A percentile compares a stretch with the other conserved stretches of the same genome.
These are phyloP conservation scores for Fusarium chaquense DNA, from an alignment of 2,329 filamentous ascomycete species.

Conservation along the genomic window DNA sequence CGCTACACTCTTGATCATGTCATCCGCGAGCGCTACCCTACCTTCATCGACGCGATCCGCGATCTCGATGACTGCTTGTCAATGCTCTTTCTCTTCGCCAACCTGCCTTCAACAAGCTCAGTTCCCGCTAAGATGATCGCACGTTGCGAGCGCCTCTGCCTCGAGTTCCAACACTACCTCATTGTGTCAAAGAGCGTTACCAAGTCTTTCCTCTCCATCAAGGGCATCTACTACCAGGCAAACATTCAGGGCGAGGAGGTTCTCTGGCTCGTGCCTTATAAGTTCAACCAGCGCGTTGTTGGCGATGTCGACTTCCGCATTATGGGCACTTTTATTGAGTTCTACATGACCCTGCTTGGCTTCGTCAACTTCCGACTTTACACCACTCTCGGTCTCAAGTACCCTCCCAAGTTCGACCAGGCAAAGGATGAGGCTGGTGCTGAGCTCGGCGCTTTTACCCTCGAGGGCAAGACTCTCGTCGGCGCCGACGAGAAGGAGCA, in stretches of 20 bases:
- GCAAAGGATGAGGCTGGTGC: constrained; percentile 89
- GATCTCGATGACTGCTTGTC: constrained; percentile 97
- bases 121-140: constrained; percentile 97
- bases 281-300: constrained; percentile 94
- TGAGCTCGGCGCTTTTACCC: constrained; percentile 89
- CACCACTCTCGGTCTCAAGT: constrained; percentile 89
- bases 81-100: constrained; percentile 97
- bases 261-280: constrained; percentile 96
- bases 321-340: constrained; percentile 99
- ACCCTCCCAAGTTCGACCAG: constrained; percentile 93
- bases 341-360: constrained; percentile 95
- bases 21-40: constrained; percentile 97
- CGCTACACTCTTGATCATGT: constrained; percentile 95
- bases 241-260: constrained; percentile 97
- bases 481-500: constrained; percentile 62
- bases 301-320: constrained; percentile 98
- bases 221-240: constrained; percentile 99
- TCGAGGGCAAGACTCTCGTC: constrained; percentile 78
- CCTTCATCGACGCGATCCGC: constrained; percentile 91
- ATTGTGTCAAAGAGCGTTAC: constrained; percentile 91
- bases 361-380: constrained; percentile 98
- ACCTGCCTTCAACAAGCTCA: constrained; percentile 87
- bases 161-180: constrained; percentile 98
- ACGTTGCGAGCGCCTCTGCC: constrained; percentile 89
- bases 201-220: constrained; percentile 98